These are phyloP conservation scores for Flueggea neowawraea DNA, from an alignment of 441 rosid genomes.

Conservation along the genomic window DNA sequence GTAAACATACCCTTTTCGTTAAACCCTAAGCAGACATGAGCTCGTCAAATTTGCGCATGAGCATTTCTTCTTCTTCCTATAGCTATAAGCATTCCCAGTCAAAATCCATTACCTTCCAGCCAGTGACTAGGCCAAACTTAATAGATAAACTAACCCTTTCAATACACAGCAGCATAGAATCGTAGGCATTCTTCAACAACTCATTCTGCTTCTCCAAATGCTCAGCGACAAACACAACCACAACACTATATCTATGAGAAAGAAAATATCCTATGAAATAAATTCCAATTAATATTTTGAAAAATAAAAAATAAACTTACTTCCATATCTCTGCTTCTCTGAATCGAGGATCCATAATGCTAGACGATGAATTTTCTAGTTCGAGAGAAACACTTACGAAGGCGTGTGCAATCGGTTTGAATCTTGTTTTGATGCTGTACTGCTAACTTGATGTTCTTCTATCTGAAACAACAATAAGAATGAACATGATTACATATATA, in stretches of 20 bases:
- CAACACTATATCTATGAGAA: too few species aligned
- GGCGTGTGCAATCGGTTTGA: too few species aligned
- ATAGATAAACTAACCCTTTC: too few species aligned
- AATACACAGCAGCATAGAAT: background rate
- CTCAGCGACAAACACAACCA: constrained; percentile 23
- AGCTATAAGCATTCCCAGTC: background rate
- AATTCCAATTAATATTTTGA: background rate
- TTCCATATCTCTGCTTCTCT: constrained; percentile 34
- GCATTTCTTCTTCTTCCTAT: constrained; percentile 80
- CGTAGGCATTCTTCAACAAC: constrained; percentile 28
- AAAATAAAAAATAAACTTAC: constrained; percentile 21
- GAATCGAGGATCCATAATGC: constrained; percentile 42
- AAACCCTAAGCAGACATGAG: constrained; percentile 44
- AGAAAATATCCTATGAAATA: too few species aligned
- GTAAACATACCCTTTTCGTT: constrained; percentile 42
- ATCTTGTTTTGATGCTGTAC: constrained; percentile 15
- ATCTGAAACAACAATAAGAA: constrained; percentile 24
- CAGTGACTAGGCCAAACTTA: background rate
- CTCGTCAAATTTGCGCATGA: constrained; percentile 70
- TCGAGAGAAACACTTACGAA: too few species aligned
- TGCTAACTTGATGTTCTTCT: background rate
- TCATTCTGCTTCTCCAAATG: constrained; percentile 68
- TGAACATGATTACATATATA: background rate
- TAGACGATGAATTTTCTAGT: too few species aligned
- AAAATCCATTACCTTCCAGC: background rate